Evolutionary conservation across 2,329 filamentous ascomycete species (phyloP), one percentile per base, ranked within the genome.

Genomic region (Fusarium sp.): DNA sequence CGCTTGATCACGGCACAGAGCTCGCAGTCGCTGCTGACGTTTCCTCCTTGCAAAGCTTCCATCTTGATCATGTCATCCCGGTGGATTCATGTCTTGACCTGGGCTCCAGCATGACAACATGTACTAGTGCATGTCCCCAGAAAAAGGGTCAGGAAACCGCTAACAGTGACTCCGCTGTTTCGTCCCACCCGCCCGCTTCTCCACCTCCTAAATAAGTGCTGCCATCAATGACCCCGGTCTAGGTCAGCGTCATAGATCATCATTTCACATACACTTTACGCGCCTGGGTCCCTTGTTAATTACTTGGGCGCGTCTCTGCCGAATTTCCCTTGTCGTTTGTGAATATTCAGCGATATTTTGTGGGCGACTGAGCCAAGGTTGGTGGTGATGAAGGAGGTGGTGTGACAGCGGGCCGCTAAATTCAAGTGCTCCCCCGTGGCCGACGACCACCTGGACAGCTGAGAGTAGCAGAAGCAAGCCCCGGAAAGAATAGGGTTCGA

Each of bases 211-310:
- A 53, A 16, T 23, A 30, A 36, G 57, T 50, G 44, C 46, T 40
- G 55, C n/a, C 39, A 39, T 51, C 47, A 40, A 58, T 52, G 47
- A 71, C 63, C 68, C 68, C 61, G 71, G 68, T 60, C 57, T 55
- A 34, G 18, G 50, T 56, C 58, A 68, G 60, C 68, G 68, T 70
- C 68, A 70, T 71, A 44, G 67, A 70, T 64, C 51, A 68, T 71
- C 55, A 68, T 60, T 68, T 71, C 61, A 71, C 68, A 57, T 68
- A 60, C 55, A 68, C 65, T 68, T 71, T 65, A 71, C 68, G 61
- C 68, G 63, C 56, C 48, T 28, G 59, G 52, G 47, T 56, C 50
- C 50, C 54, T 56, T 40, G 64, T 16, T 54, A 39, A 41, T 34
- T 41, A 47, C 31, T 23, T 41, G 53, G 23, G 40, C 40, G 30